Conservation (phyloP, 352 stramenopile species). For the Phytophthora fragariae region DNA sequence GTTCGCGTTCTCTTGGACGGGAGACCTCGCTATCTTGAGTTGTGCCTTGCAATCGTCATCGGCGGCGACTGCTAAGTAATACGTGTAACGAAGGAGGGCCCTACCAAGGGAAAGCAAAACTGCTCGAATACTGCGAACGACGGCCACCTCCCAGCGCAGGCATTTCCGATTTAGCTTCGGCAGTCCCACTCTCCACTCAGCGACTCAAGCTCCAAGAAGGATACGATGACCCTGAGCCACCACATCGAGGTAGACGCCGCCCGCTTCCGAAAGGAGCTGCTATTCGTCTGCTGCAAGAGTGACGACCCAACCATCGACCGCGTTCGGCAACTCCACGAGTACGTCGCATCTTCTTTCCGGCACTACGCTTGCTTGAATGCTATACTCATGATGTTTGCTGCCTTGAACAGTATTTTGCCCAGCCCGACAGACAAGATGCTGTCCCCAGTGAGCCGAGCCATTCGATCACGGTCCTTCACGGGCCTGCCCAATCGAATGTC, state of each 20-base stretch:
- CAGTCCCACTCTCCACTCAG: slow-evolving; percentile 17
- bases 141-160: neutral
- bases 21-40: slow-evolving; percentile 13
- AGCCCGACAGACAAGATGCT: slow-evolving; percentile 76
- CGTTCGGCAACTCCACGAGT: slow-evolving; percentile 44
- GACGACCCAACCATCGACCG: slow-evolving; percentile 34
- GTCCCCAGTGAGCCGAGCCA: slow-evolving; percentile 63
- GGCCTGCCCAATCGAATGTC: slow-evolving; percentile 19
- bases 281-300: slow-evolving; percentile 46
- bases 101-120: slow-evolving; percentile 30
- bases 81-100: slow-evolving; percentile 1
- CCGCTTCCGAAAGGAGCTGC: slow-evolving; percentile 39
- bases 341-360: slow-evolving; percentile 11
- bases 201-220: slow-evolving; percentile 9
- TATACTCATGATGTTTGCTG: too few species aligned
- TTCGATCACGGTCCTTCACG: slow-evolving; percentile 37
- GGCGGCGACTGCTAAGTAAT: neutral
- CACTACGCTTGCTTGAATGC: neutral
- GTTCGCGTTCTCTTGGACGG: slow-evolving; percentile 10
- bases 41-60: slow-evolving; percentile 29
- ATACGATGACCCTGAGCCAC: slow-evolving; percentile 30
- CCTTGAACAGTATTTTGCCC: slow-evolving; percentile 49
- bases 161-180: slow-evolving; percentile 21
- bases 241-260: slow-evolving; percentile 28
- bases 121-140: neutral